phyloP scores from a whole-genome alignment of 345 rosid genomes.

The Cardamine resedifolia region DNA sequence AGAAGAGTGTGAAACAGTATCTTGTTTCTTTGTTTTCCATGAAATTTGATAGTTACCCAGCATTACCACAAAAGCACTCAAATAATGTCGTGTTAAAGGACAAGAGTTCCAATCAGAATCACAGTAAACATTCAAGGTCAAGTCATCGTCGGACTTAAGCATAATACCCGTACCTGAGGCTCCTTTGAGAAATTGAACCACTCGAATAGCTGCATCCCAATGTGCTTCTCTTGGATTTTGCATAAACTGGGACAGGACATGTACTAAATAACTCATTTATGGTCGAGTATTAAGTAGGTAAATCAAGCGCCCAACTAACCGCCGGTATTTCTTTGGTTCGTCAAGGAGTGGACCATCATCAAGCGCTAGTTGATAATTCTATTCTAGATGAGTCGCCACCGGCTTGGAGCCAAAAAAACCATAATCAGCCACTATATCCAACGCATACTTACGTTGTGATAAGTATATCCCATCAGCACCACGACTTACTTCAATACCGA shows the following conservation, averaged over 20 bases:
- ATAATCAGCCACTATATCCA: neutral
- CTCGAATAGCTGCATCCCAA: neutral
- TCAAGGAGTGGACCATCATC: neutral
- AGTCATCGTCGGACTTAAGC: accelerated
- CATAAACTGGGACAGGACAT: neutral
- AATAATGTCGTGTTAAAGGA: no score
- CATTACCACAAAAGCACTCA: no score
- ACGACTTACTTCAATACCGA: neutral
- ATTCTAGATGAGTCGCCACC: no score
- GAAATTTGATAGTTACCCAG: no score
- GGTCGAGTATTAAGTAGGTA: neutral
- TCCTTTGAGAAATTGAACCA: neutral
- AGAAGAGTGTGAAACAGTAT: no score
- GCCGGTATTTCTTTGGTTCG: neutral
- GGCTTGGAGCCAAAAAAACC: no score
- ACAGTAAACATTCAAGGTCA: neutral
- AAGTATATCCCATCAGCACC: accelerated
- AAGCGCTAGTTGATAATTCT: accelerated
- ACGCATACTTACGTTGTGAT: neutral
- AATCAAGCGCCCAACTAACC: neutral
- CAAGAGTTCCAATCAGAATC: neutral
- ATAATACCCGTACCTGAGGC: neutral
- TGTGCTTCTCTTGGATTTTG: neutral
- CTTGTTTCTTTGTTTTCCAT: no score
- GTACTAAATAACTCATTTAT: neutral